Percentiles rank a stretch among this genome's conserved stretches.
Conservation (phyloP, 1,139 yeast species). For the Saccharomyces hybrid region DNA sequence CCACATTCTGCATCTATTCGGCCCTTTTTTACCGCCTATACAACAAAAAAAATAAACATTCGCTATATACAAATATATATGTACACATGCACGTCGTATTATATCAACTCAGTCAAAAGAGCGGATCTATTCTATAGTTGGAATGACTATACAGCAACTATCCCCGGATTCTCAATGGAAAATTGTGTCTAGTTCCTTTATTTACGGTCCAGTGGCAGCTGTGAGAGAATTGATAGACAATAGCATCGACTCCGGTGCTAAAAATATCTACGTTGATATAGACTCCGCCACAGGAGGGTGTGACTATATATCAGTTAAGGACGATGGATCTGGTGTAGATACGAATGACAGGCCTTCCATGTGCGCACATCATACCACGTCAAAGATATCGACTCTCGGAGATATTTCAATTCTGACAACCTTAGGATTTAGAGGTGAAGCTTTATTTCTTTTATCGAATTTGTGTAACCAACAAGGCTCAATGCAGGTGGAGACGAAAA, state of each 20-base stretch:
- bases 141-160: constrained; percentile 12
- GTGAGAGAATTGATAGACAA: constrained; percentile 63
- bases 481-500: constrained; percentile 33
- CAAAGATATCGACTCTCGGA: constrained; percentile 42
- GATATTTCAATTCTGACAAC: constrained; percentile 40
- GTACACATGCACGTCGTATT: not conserved
- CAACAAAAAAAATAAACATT: not conserved
- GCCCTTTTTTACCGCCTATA: not conserved
- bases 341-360: constrained; percentile 40
- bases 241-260: constrained; percentile 57
- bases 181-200: constrained; percentile 20
- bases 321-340: constrained; percentile 61
- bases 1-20: not conserved
- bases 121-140: not conserved
- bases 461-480: constrained; percentile 32
- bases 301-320: constrained; percentile 47
- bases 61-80: not conserved
- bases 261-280: constrained; percentile 43
- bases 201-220: constrained; percentile 37
- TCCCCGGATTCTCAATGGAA: constrained; percentile 9
- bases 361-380: constrained; percentile 54
- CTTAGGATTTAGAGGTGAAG: constrained; percentile 69
- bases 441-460: constrained; percentile 50
- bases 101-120: not conserved
- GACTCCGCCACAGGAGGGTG: constrained; percentile 53